phyloP scores from a whole-genome alignment of 352 stramenopile species.

The Phytophthora europaea region DNA sequence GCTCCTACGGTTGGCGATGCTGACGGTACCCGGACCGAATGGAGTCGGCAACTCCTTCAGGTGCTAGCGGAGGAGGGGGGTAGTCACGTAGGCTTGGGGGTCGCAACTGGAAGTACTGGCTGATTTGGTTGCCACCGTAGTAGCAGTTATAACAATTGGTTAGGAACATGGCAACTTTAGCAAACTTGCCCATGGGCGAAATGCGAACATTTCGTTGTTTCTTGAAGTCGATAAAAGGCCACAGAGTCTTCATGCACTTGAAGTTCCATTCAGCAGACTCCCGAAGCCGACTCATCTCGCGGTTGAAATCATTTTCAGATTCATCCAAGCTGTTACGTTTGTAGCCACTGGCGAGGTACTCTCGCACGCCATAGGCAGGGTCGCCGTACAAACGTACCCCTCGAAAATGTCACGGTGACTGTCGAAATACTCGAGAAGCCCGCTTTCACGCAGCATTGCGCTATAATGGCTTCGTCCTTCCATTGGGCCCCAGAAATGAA shows the following conservation, averaged over 20 bases:
- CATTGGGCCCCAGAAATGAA: constrained; percentile 17
- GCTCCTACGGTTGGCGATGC: too few species aligned
- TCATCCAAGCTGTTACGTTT: constrained; percentile 3
- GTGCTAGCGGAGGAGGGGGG: too few species aligned
- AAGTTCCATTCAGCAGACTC: constrained; percentile 16
- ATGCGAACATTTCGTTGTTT: constrained; percentile 8
- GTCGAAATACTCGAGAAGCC: constrained; percentile 12
- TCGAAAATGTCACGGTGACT: background rate
- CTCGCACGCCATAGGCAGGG: background rate
- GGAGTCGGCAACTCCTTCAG: too few species aligned
- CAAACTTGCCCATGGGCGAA: background rate
- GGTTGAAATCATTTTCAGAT: constrained; percentile 6
- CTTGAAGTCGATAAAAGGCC: constrained; percentile 11
- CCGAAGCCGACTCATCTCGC: constrained; percentile 1
- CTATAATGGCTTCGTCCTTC: constrained; percentile 7
- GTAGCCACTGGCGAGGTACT: constrained; percentile 9
- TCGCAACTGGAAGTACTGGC: constrained; percentile 6
- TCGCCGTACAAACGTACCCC: constrained; percentile 1
- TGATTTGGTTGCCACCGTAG: constrained; percentile 7
- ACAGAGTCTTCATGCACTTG: constrained; percentile 11
- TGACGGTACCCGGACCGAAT: too few species aligned
- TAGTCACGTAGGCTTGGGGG: too few species aligned
- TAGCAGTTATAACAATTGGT: constrained; percentile 15
- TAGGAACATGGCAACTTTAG: background rate
- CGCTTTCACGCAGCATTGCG: constrained; percentile 1